Evolutionary conservation across 495 filamentous ascomycete genomes (phyloP), one percentile per base, ranked within the genome.

Genomic region (Schizothecium vesticola): DNA sequence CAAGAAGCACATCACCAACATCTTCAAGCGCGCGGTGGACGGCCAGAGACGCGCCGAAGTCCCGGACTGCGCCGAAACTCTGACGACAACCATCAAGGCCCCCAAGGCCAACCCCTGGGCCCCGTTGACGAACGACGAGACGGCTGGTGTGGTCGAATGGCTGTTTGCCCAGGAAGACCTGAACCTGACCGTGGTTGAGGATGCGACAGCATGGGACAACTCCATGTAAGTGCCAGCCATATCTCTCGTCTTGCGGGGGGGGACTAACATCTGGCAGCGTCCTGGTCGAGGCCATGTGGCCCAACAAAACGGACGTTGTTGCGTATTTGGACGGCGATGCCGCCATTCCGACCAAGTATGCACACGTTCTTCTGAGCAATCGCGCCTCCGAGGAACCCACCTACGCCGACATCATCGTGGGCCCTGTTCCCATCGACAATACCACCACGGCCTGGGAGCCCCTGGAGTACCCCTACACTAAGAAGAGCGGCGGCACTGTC

Each of bases 231-330:
- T 67, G 22, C 29, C 29, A 22, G 29, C 23, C 6, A 16, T 16
- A 59, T 29, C 13, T 24, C 33, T 23, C 1, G 16, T 62, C 19
- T 29, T 24, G 19, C 11, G 6, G 11, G n/a, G 25, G 13, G 25
- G 4, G 56, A 33, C 66, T 64, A 67, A 65, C 22, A 29, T 24
- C 11, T 22, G 26, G 31, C 55, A 76, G 73, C 13, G 61, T 70
- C 24, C 67, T 81, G n/a, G 75, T 84, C 31, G 85, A 87, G 64
- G 70, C 82, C 16, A 72, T 86, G 66, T 72, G 74, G 64, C 84
- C 85, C 16, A 86, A 86, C 74, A 87, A 86, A 71, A 82, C 83
- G 1, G 82, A 82, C 72, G 80, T 77, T 23, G 65, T 84, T 24
- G 62, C 72, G 2, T 87, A 79, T 69, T 67, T 87, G 11, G 78